A percentile compares a stretch with the other conserved stretches of the same genome.
Conservation (phyloP, 345 rosid genomes). For the Stellera chamaejasme region DNA sequence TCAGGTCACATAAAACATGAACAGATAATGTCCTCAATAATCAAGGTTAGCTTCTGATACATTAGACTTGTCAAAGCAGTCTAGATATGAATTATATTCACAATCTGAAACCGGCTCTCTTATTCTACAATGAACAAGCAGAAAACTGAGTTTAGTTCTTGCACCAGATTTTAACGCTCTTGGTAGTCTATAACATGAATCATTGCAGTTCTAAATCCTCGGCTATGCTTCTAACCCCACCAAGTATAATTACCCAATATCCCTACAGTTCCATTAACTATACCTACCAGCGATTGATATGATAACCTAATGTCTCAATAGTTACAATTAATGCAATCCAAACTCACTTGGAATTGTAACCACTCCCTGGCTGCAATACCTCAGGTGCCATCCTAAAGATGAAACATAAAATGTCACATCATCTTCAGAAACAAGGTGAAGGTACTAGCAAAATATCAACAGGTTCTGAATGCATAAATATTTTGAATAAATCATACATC, state of each 20-base stretch:
- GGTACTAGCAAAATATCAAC: slow-evolving; percentile 1
- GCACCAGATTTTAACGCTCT: slow-evolving; percentile 3
- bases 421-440: background rate
- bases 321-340: background rate
- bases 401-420: slow-evolving; percentile 9
- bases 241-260: background rate
- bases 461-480: background rate
- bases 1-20: too few species aligned
- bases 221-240: slow-evolving; percentile 5
- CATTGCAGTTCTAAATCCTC: slow-evolving; percentile 1
- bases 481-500: too few species aligned
- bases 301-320: background rate
- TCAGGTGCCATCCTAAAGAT: slow-evolving; percentile 98
- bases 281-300: background rate
- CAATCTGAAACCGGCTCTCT: background rate
- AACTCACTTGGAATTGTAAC: slow-evolving; percentile 95
- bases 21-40: slow-evolving; percentile 15
- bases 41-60: background rate
- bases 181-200: slow-evolving; percentile 1
- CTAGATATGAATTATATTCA: background rate
- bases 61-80: background rate
- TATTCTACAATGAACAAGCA: background rate
- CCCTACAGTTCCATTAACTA: background rate
- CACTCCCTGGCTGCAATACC: slow-evolving; percentile 96
- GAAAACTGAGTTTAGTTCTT: background rate